phyloP scores from a whole-genome alignment of 2,329 filamentous ascomycete genomes.

The Decorospora gaudefroyi region DNA sequence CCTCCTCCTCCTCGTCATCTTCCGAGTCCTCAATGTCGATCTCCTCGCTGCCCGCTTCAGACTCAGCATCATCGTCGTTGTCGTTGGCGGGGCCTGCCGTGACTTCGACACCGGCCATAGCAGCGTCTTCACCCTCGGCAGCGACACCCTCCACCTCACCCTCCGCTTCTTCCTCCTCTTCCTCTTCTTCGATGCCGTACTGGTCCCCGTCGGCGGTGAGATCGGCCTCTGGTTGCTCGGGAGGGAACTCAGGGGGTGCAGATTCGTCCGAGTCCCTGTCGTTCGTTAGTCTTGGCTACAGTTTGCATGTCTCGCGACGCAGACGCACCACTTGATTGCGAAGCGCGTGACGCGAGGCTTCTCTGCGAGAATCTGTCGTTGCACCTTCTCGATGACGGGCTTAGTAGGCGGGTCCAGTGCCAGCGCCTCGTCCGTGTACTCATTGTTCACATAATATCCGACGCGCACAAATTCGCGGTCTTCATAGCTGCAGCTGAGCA shows the following conservation, averaged over 20 bases:
- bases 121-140: conserved; percentile 62
- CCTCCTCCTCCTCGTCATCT: conserved; percentile 71
- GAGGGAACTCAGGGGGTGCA: conserved; percentile 92
- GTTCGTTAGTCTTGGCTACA: conserved; percentile 23
- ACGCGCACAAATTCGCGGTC: conserved; percentile 96
- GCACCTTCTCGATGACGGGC: conserved; percentile 88
- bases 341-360: conserved; percentile 98
- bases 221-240: conserved; percentile 96
- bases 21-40: conserved; percentile 77
- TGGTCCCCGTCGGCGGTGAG: conserved; percentile 78
- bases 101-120: conserved; percentile 73
- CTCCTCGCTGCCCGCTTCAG: conserved; percentile 77
- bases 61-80: conserved; percentile 68
- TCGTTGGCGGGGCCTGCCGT: conserved; percentile 58
- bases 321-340: conserved; percentile 90
- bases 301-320: not conserved
- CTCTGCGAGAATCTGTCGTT: conserved; percentile 89
- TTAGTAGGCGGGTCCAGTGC: conserved; percentile 87
- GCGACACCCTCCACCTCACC: conserved; percentile 71
- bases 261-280: conserved; percentile 96
- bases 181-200: conserved; percentile 82
- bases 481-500: conserved; percentile 95
- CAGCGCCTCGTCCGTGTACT: conserved; percentile 92
- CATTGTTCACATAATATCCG: conserved; percentile 99
- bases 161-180: conserved; percentile 69